Evolutionary conservation across 1,139 yeast genomes (phyloP), one percentile per base, ranked within the genome.

Genomic region (Scheffersomyces illinoinensis): DNA sequence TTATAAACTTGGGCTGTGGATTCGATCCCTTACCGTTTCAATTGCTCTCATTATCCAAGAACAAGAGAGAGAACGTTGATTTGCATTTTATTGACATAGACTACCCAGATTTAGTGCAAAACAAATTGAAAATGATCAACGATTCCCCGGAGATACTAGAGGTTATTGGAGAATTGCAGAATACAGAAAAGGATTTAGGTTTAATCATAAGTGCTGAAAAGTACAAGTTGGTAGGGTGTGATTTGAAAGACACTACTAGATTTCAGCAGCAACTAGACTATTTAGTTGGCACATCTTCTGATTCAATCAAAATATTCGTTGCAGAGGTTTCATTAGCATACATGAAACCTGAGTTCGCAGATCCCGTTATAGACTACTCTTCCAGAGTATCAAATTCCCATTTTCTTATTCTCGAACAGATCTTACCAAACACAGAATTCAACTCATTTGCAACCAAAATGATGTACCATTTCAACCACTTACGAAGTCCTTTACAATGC

Each of bases 301-400:
- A 75, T 23, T 69, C 82, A 2, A 70, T 84, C 5, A 84, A 83
- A 56, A 79, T 90, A 12, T 91, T 89, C 66, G 81, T 91, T 52
- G 96, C 96, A 0, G 97, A 91, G 69, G 96, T 91, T 2, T 90
- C 96, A 0, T 74, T 91, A 58, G 93, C 96, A 0, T 91, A 91
- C 69, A 91, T 91, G 96, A 79, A 83, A 51, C 88, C 89, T 5
- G 78, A 80, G 47, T 81, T 81, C 59, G 92, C 96, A n/a, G 88
- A 91, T 68, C 79, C 81, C 4, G 82, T 91, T 21, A 86, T 91
- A 54, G 70, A 76, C 49, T 76, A 81, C 64, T 79, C 88, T 0
- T 66, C 75, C 1, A 61, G 65, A 4, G 74, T 85, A 8, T 75
- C 81, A 0, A 79, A 83, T 55, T 77, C 90, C 5, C 91, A 89